A percentile compares a stretch with the other conserved stretches of the same genome.
phyloP scores from a whole-genome alignment of 1,284 basidiomycete genomes.

The Phellopilus nigrolimitatus region DNA sequence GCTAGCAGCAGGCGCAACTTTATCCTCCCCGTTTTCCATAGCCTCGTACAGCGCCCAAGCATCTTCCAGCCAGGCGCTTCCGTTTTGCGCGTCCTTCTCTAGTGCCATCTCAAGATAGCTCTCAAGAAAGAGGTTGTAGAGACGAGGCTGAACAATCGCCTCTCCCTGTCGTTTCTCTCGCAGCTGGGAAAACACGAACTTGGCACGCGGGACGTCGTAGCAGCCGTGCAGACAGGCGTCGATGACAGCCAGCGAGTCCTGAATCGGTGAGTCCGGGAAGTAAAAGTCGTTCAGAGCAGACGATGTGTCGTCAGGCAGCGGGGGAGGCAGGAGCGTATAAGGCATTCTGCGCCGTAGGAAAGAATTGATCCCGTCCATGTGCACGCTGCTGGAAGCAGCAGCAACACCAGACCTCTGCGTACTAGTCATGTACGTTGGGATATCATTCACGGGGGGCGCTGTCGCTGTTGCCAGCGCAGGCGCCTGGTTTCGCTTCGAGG shows the following conservation, averaged over 20 bases:
- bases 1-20: constrained; percentile 44
- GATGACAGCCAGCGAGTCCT: constrained; percentile 70
- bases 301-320: constrained; percentile 44
- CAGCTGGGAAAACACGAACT: constrained; percentile 58
- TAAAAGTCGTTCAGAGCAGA: constrained; percentile 46
- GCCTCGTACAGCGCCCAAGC: constrained; percentile 52
- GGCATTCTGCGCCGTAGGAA: constrained; percentile 45
- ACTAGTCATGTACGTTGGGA: constrained; percentile 35
- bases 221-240: constrained; percentile 72
- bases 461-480: constrained; percentile 45
- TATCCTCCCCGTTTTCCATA: constrained; percentile 49
- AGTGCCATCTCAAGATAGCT: constrained; percentile 59
- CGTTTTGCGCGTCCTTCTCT: constrained; percentile 37
- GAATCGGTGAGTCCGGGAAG: constrained; percentile 59
- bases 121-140: constrained; percentile 55
- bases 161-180: constrained; percentile 34
- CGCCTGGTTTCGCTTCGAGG: constrained; percentile 48
- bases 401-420: constrained; percentile 20
- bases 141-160: constrained; percentile 34
- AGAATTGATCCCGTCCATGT: constrained; percentile 36
- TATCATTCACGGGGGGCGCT: constrained; percentile 32
- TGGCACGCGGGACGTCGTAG: constrained; percentile 69
- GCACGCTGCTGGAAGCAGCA: background rate
- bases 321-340: constrained; percentile 60
- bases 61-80: constrained; percentile 51